Percentiles rank a stretch among this genome's conserved stretches.
Conservation (phyloP, 2,329 filamentous ascomycete genomes). For the Sarocladium kiliense region DNA sequence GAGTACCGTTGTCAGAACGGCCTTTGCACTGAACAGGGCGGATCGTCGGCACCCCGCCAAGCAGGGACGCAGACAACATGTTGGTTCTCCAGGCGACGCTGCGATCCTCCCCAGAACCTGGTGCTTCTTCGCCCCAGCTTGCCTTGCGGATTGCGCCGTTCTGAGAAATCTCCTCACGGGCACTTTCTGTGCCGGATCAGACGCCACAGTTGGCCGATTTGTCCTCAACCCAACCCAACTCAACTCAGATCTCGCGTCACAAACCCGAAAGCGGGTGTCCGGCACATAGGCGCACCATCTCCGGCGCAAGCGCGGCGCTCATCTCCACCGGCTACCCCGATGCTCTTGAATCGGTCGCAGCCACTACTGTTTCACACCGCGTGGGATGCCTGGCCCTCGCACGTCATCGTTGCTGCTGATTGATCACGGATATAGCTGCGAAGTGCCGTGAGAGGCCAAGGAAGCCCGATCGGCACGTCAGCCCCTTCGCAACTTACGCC, state of each 20-base stretch:
- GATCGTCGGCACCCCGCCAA: too few relatives aligned
- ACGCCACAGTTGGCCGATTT: too few relatives aligned
- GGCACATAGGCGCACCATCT: background rate
- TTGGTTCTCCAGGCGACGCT: too few relatives aligned
- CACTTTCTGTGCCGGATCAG: too few relatives aligned
- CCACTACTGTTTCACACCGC: background rate
- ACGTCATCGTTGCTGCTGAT: conserved; percentile 1
- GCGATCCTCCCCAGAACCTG: too few relatives aligned
- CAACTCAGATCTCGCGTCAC: conserved; percentile 1
- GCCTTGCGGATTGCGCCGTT: too few relatives aligned
- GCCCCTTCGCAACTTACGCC: background rate
- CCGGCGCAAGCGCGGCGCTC: background rate
- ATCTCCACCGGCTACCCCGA: conserved; percentile 5
- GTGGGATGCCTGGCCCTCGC: background rate
- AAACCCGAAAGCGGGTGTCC: conserved; percentile 7
- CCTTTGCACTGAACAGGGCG: too few relatives aligned
- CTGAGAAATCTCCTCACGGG: too few relatives aligned
- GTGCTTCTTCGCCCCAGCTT: too few relatives aligned
- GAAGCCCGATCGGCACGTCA: background rate
- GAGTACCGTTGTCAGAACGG: too few relatives aligned
- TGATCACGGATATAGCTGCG: background rate
- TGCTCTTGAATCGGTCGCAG: background rate
- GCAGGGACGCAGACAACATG: too few relatives aligned
- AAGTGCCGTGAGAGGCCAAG: background rate
- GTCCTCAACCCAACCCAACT: background rate